Evolutionary conservation across 2,329 filamentous ascomycete genomes (phyloP).

Genomic region (Penicillium sp.): DNA sequence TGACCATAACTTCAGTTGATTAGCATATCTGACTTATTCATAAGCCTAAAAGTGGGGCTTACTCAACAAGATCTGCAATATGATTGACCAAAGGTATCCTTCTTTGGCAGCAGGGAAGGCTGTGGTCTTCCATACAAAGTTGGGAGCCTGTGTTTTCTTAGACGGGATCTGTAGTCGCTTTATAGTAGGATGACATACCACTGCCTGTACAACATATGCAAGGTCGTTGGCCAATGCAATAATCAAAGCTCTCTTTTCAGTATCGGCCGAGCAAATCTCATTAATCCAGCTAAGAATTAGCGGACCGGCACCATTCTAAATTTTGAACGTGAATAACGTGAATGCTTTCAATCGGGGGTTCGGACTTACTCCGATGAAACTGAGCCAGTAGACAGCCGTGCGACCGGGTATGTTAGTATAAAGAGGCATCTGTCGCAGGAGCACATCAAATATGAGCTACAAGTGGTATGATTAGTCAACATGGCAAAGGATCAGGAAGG

Average conservation of each 20-base stretch:
- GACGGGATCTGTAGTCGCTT: not conserved
- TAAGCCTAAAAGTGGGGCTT: slow-evolving; percentile 9
- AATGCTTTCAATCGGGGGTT: not conserved
- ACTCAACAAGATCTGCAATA: slow-evolving; percentile 37
- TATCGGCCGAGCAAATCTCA: slow-evolving; percentile 34
- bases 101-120: slow-evolving; percentile 39
- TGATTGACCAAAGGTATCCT: slow-evolving; percentile 40
- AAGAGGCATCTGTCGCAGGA: slow-evolving; percentile 38
- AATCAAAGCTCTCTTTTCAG: slow-evolving; percentile 34
- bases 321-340: not conserved
- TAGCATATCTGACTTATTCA: not conserved
- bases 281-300: slow-evolving; percentile 42
- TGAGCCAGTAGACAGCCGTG: slow-evolving; percentile 41
- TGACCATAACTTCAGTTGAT: not conserved
- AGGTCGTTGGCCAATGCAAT: slow-evolving; percentile 34
- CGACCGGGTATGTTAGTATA: slow-evolving; percentile 38
- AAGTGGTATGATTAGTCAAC: not conserved
- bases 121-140: slow-evolving; percentile 46
- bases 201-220: slow-evolving; percentile 35
- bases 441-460: slow-evolving; percentile 33
- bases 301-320: slow-evolving; percentile 36
- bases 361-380: slow-evolving; percentile 34
- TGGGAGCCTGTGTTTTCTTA: slow-evolving; percentile 27
- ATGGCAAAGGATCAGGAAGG: not conserved
- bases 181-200: slow-evolving; percentile 18